Evolutionary conservation across 1,284 basidiomycete species (phyloP), one percentile per base, ranked within the genome.

Genomic region (Boletus semigastroideus): DNA sequence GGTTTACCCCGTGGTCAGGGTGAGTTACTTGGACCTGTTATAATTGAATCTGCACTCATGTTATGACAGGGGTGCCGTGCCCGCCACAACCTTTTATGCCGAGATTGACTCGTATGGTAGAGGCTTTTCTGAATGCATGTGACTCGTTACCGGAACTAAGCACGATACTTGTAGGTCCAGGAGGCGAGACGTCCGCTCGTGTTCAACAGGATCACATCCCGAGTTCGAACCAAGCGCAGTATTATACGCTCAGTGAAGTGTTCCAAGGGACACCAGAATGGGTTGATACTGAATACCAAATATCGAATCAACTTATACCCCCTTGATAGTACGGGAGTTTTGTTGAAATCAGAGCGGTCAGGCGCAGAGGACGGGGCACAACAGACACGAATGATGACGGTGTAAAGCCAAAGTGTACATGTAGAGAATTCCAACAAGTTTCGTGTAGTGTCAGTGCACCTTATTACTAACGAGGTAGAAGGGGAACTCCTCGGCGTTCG

Each of bases 1-100:
- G 22, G 22, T 22, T 22, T 22, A 22, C 22, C 22, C 22, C 22
- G 22, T 22, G 22, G 22, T 22, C 22, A 22, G 22, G 22, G 22
- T 22, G 22, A 22, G 22, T 22, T 22, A 22, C 22, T 22, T 20
- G 4, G 19, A 25, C 3, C 7, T 3, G 7, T 17, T 19, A 13
- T 22, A 31, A 44, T 17, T 38, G 16, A 47, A 31, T 39, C 13
- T 25, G 17, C 16, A 41, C n/a, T 30, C 9, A 13, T 43, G 27
- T 40, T 17, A 37, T 11, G 41, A 17, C 47, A 82, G 80, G 42
- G 72, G 70, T 1, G 67, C 71, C 2, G 78, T 84, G 37, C 69
- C 77, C 53, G 76, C 77, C 57, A 83, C 83, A 4, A 79, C 77
- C 0, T 83, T 79, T 59, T 86, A 78, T 46, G 84, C 83, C 0